These are phyloP conservation scores for Geranium rotundifolium DNA, from an alignment of 345 rosid genomes.

Conservation along the genomic window DNA sequence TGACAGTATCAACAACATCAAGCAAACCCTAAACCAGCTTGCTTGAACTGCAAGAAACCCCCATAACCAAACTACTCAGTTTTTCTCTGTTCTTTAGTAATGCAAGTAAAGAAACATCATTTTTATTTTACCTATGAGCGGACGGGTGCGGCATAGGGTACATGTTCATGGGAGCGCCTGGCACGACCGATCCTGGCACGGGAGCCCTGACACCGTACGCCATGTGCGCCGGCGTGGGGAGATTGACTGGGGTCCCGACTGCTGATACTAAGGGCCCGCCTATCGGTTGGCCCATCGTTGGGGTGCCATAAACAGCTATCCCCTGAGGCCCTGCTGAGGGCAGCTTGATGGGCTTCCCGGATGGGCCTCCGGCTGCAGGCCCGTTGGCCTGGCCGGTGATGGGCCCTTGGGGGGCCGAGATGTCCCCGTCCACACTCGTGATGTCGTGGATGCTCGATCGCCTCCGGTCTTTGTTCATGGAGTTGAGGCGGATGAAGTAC, in stretches of 20 bases:
- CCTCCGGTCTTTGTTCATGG: slow-evolving; percentile 90
- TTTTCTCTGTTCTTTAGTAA: slow-evolving; percentile 33
- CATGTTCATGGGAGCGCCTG: slow-evolving; percentile 70
- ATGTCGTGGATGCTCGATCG: slow-evolving; percentile 94
- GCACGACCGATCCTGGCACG: slow-evolving; percentile 52
- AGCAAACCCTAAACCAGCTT: too few relatives aligned
- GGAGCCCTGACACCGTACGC: slow-evolving; percentile 68
- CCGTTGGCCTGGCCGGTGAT: slow-evolving; percentile 82
- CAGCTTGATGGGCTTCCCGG: slow-evolving; percentile 55
- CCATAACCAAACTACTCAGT: neutral
- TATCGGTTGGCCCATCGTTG: slow-evolving; percentile 71
- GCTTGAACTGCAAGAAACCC: too few relatives aligned
- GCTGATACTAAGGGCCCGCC: slow-evolving; percentile 76
- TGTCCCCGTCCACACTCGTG: slow-evolving; percentile 69
- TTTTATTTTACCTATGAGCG: slow-evolving; percentile 48
- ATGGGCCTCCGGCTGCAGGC: slow-evolving; percentile 34
- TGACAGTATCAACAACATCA: too few relatives aligned
- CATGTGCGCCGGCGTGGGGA: slow-evolving; percentile 59
- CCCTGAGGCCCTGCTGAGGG: slow-evolving; percentile 34
- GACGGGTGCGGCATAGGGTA: slow-evolving; percentile 66
- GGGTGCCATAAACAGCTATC: slow-evolving; percentile 49
- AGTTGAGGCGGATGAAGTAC: slow-evolving; percentile 82
- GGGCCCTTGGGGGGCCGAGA: slow-evolving; percentile 63
- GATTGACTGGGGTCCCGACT: slow-evolving; percentile 90
- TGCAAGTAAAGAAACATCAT: slow-evolving; percentile 13